These are phyloP conservation scores for Fusarium duplospermum DNA, from an alignment of 2,329 filamentous ascomycete genomes.

Conservation along the genomic window DNA sequence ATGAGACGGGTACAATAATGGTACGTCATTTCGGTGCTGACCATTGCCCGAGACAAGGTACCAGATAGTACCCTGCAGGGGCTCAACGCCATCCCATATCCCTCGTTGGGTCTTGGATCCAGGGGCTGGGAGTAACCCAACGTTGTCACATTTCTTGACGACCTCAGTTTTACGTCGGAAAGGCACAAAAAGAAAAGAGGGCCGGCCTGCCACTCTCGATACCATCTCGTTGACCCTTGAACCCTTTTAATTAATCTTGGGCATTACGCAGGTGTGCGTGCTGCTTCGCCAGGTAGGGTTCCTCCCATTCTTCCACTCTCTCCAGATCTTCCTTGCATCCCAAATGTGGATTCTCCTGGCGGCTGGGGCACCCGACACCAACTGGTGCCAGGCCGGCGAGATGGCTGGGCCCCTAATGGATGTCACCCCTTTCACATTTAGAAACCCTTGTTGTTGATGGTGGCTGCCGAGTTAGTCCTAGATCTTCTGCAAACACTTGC, in stretches of 20 bases:
- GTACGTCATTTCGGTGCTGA: not conserved
- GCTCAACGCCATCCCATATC: constrained; percentile 24
- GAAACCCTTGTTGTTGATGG: not conserved
- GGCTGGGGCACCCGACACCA: constrained; percentile 7
- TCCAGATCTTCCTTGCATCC: constrained; percentile 37
- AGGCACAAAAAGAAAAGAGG: not conserved
- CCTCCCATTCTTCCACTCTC: constrained; percentile 20
- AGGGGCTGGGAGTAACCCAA: constrained; percentile 34
- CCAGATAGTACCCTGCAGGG: constrained; percentile 28
- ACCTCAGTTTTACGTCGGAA: not conserved
- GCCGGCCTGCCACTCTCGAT: not conserved
- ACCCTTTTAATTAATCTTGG: not conserved
- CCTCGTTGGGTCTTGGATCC: constrained; percentile 22
- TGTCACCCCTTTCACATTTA: constrained; percentile 28
- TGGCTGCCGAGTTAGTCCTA: not conserved
- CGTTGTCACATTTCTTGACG: constrained; percentile 12
- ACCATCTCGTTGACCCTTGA: not conserved
- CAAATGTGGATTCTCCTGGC: constrained; percentile 24
- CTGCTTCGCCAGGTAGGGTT: constrained; percentile 6
- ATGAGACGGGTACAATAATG: constrained; percentile 19
- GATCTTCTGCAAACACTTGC: not conserved
- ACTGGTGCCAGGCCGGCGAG: not conserved
- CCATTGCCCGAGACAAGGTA: not conserved
- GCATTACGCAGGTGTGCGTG: not conserved
- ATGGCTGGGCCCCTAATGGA: not conserved